Percentiles rank a stretch among this genome's conserved stretches.
Evolutionary conservation across 2,329 filamentous ascomycete species (phyloP).

Genomic region (Chaetomium sp.): DNA sequence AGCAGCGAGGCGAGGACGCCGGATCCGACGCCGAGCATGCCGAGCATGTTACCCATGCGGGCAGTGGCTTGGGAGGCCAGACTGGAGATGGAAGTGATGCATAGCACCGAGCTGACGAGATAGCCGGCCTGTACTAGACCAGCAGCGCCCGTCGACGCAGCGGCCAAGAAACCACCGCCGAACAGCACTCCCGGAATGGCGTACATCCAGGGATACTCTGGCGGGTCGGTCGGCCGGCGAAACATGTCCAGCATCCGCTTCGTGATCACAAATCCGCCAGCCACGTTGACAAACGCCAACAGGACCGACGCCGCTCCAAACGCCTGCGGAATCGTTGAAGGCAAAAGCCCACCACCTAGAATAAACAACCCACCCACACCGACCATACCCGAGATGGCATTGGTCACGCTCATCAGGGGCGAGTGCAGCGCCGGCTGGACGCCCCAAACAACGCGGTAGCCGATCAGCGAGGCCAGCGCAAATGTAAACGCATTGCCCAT

Average conservation of each 20-base stretch:
- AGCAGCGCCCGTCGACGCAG: slow-evolving; percentile 72
- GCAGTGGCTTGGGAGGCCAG: slow-evolving; percentile 78
- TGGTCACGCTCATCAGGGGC: slow-evolving; percentile 87
- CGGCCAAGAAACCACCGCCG: slow-evolving; percentile 72
- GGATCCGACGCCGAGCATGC: slow-evolving; percentile 76
- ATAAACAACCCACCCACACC: slow-evolving; percentile 84
- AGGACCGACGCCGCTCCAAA: slow-evolving; percentile 76
- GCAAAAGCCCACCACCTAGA: slow-evolving; percentile 73
- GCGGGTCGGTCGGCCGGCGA: slow-evolving; percentile 76
- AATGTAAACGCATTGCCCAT: slow-evolving; percentile 87
- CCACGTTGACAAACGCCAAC: slow-evolving; percentile 81
- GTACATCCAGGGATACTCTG: slow-evolving; percentile 85
- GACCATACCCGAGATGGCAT: slow-evolving; percentile 87
- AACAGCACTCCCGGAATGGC: slow-evolving; percentile 70
- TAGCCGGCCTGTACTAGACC: slow-evolving; percentile 85
- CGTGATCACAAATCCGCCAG: slow-evolving; percentile 84
- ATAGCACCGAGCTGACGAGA: slow-evolving; percentile 74
- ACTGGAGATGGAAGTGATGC: slow-evolving; percentile 76
- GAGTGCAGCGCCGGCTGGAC: slow-evolving; percentile 78
- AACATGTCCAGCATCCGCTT: slow-evolving; percentile 95
- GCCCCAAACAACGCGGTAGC: slow-evolving; percentile 84
- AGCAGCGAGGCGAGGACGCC: slow-evolving; percentile 77
- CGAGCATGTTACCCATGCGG: slow-evolving; percentile 76
- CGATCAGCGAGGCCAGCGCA: slow-evolving; percentile 74
- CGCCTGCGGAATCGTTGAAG: slow-evolving; percentile 69